Percentiles rank a stretch among this genome's conserved stretches.
Evolutionary conservation across 1,139 yeast genomes (phyloP).

Genomic region (Pichia sp.): DNA sequence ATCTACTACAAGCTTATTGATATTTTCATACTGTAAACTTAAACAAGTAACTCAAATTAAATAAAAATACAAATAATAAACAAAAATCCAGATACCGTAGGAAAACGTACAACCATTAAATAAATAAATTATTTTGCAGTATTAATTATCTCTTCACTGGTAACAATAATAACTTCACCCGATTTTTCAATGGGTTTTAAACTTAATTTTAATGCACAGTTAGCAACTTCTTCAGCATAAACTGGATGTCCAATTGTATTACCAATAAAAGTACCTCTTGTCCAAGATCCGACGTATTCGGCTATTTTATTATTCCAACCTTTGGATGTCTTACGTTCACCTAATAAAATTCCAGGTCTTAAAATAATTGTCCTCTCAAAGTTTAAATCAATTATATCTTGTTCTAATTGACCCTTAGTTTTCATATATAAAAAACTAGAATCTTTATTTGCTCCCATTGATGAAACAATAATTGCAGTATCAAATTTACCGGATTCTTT

Average conservation of each 20-base stretch:
- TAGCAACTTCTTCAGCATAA: constrained; percentile 44
- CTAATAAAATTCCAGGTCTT: constrained; percentile 65
- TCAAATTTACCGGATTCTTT: constrained; percentile 52
- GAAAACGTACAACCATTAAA: too few species aligned
- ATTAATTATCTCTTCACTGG: constrained; percentile 21
- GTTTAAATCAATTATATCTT: constrained; percentile 47
- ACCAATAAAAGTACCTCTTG: constrained; percentile 35
- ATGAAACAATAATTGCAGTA: constrained; percentile 58
- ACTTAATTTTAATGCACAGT: constrained; percentile 34
- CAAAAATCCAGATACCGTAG: too few species aligned
- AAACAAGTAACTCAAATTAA: too few species aligned
- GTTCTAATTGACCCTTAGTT: constrained; percentile 62
- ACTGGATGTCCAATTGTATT: constrained; percentile 34
- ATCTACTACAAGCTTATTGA: too few species aligned
- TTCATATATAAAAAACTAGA: constrained; percentile 53
- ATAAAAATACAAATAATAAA: too few species aligned
- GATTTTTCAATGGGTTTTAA: constrained; percentile 20
- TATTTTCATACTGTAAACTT: too few species aligned
- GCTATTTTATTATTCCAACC: constrained; percentile 33
- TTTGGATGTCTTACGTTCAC: constrained; percentile 44
- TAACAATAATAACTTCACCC: constrained; percentile 22
- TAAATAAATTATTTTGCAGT: constrained; percentile 7
- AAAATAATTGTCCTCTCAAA: constrained; percentile 65
- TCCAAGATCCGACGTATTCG: constrained; percentile 28
- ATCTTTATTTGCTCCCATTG: constrained; percentile 48